Base-by-base conservation (phyloP, 768 basidiomycete species). In the Phanerodontia chrysosporium region DNA sequence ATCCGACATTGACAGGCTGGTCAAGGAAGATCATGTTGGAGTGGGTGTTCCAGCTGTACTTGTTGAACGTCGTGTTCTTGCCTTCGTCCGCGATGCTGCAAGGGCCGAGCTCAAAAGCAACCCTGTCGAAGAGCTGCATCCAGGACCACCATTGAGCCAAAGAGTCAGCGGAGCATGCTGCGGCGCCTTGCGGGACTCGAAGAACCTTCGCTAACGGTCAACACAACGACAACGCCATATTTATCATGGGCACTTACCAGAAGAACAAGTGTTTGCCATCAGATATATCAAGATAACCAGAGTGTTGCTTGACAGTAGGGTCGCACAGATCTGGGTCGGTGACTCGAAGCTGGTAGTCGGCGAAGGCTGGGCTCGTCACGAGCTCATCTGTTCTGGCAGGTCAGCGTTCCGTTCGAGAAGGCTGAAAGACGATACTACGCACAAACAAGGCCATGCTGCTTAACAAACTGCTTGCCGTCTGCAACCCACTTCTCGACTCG, bases 51-150 rank as follows among this genome's bases (percentile, higher is more conserved):
- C 96, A 99, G 64, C 87, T 87, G 78, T 90, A 70, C 6, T 84
- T 80, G 74, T 99, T 98, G 68, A 69, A 67, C 1, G 83, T 86
- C 16, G 85, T 85, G 74, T 86, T 87, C 59, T 75, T 74, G 32
- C 93, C 92, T 1, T 85, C 77, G 45, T 92, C 74, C 18, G 80
- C 74, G 61, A 98, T 78, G 29, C 73, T 74, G 73, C 96, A 98
- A 0, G 96, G 95, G 0, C 96, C 96, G 22, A 96, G 85, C 69
- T 98, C 95, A 65, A 96, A 92, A 98, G 77, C 24, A 97, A 81
- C 10, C 95, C 95, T 0, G 91, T 89, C 9, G 67, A 65, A 2
- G 72, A 73, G 22, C 71, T 72, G 61, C 74, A 74, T 1, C 75
- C 74, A 1, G 76, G 76, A 21, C 88, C 87, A 32, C 91, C 91